Evolutionary conservation across 495 filamentous ascomycete genomes (phyloP).

Genomic region (Margaritispora aquatica): DNA sequence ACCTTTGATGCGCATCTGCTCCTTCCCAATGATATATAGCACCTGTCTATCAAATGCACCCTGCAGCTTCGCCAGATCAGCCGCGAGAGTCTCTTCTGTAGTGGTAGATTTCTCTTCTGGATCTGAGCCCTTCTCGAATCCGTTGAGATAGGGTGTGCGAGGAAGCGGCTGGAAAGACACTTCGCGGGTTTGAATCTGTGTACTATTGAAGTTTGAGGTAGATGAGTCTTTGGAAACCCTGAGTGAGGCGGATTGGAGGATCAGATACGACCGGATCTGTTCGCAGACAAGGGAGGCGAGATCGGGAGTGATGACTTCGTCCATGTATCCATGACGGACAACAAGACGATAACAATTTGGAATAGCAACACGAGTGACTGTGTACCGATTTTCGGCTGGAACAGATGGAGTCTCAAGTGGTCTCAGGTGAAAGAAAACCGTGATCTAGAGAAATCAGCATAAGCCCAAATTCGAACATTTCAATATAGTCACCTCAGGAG

Average conservation of each 20-base stretch:
- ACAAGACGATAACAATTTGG: conserved; percentile 59
- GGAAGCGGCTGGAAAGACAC: conserved; percentile 4
- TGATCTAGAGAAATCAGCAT: conserved; percentile 3
- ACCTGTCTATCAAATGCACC: conserved; percentile 51
- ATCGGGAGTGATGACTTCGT: conserved; percentile 57
- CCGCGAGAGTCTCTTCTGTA: background rate
- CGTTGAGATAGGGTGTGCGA: background rate
- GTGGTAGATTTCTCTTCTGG: conserved; percentile 1
- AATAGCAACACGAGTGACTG: conserved; percentile 33
- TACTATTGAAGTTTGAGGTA: background rate
- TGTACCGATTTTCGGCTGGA: conserved; percentile 31
- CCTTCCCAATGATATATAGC: conserved; percentile 66
- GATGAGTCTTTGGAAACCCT: conserved; percentile 22
- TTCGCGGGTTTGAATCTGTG: background rate
- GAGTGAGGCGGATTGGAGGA: conserved; percentile 10
- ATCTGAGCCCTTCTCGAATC: background rate
- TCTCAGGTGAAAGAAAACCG: conserved; percentile 56
- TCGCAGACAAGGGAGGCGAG: conserved; percentile 53
- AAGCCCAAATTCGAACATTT: background rate
- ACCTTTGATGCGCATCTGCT: conserved; percentile 51
- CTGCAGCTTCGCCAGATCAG: conserved; percentile 13
- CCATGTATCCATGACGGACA: conserved; percentile 64
- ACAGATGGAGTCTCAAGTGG: conserved; percentile 47
- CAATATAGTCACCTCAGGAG: conserved; percentile 38
- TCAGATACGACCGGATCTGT: conserved; percentile 47